A percentile compares a stretch with the other conserved stretches of the same genome.
Conservation (phyloP, 1,284 basidiomycete genomes). For the Pascua guehoae region DNA sequence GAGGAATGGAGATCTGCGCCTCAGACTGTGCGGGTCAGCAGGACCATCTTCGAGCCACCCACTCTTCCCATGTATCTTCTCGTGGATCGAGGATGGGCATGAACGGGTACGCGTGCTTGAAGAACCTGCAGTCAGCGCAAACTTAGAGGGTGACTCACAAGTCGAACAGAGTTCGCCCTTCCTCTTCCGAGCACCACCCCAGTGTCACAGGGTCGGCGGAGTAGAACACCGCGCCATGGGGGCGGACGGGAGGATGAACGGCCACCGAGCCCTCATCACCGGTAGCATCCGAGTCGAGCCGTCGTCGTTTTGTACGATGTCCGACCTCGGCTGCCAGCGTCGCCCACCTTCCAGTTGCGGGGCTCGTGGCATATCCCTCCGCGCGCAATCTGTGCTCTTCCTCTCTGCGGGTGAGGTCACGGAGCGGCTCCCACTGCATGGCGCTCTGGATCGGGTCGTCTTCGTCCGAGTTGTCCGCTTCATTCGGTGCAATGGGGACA, state of each 20-base stretch:
- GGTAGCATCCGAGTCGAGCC: not conserved
- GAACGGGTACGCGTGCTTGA: slow-evolving; percentile 24
- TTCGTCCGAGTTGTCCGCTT: not conserved
- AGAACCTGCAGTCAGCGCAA: slow-evolving; percentile 20
- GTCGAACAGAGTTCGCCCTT: slow-evolving; percentile 20
- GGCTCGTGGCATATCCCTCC: slow-evolving; percentile 1
- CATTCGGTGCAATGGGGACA: not conserved
- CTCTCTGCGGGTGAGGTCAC: slow-evolving; percentile 13
- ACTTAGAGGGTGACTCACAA: slow-evolving; percentile 9
- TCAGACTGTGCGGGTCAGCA: slow-evolving; percentile 15
- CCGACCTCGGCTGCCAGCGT: not conserved
- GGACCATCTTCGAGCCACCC: too few species aligned
- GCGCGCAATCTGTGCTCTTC: slow-evolving; percentile 14
- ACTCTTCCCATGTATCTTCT: slow-evolving; percentile 32
- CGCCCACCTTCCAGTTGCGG: not conserved
- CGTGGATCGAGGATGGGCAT: slow-evolving; percentile 28
- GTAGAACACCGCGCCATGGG: not conserved
- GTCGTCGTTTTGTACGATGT: not conserved
- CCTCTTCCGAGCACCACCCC: slow-evolving; percentile 18
- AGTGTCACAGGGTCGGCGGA: slow-evolving; percentile 20
- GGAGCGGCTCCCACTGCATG: slow-evolving; percentile 8
- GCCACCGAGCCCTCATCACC: not conserved
- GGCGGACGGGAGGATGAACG: not conserved
- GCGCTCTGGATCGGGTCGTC: slow-evolving; percentile 8
- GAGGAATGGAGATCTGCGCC: slow-evolving; percentile 25